Conservation (phyloP, 768 basidiomycete species). For the Calvatia gigantea region DNA sequence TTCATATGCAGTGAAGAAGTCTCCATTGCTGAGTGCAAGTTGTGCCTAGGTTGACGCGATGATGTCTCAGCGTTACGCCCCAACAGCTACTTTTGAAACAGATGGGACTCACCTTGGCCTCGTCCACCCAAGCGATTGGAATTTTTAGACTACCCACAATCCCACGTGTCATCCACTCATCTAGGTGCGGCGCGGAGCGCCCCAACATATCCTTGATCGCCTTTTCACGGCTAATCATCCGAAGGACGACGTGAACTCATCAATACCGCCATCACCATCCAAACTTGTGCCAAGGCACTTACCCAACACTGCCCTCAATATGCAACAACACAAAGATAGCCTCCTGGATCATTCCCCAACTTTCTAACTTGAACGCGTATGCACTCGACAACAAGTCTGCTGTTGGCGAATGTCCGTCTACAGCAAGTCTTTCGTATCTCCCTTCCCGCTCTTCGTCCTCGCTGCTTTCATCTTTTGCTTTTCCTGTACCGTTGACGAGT, state of each 20-base stretch:
- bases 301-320: conserved; percentile 80
- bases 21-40: conserved; percentile 54
- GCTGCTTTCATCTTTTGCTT: conserved; percentile 15
- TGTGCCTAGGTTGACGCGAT: conserved; percentile 49
- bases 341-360: conserved; percentile 75
- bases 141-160: conserved; percentile 75
- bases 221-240: conserved; percentile 63
- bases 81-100: neutral
- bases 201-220: conserved; percentile 79
- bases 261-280: conserved; percentile 5
- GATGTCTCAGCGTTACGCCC: neutral
- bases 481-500: conserved; percentile 22
- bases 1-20: conserved; percentile 73
- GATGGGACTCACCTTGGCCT: conserved; percentile 64
- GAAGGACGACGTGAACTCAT: neutral
- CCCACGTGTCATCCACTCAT: conserved; percentile 73
- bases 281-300: conserved; percentile 35
- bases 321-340: conserved; percentile 89
- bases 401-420: conserved; percentile 76
- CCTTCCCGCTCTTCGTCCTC: conserved; percentile 37
- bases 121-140: conserved; percentile 84
- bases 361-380: conserved; percentile 87
- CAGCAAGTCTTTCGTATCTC: conserved; percentile 30
- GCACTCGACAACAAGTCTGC: conserved; percentile 81
- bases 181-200: conserved; percentile 60